Evolutionary conservation across 2,329 filamentous ascomycete genomes (phyloP).

Genomic region (Calonectria pseudoturangicola): DNA sequence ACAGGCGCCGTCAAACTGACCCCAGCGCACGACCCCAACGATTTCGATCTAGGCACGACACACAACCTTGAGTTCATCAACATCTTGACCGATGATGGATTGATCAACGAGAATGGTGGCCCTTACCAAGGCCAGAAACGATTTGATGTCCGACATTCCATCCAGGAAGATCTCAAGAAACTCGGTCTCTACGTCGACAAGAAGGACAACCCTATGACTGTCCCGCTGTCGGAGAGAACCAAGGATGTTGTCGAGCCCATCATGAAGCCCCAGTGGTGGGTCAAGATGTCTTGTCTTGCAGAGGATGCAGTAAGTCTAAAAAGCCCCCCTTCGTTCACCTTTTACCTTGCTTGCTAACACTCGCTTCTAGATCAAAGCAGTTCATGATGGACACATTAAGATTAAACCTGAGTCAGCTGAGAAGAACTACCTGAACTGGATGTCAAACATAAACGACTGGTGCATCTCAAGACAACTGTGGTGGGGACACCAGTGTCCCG

Average conservation of each 20-base stretch:
- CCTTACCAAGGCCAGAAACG: slow-evolving; percentile 90
- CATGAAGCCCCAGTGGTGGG: slow-evolving; percentile 99
- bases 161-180: slow-evolving; percentile 89
- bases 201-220: slow-evolving; percentile 95
- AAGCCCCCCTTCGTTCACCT: background rate
- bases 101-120: slow-evolving; percentile 90
- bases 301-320: slow-evolving; percentile 77
- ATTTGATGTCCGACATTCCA: slow-evolving; percentile 91
- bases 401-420: slow-evolving; percentile 89
- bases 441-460: slow-evolving; percentile 91
- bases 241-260: slow-evolving; percentile 97
- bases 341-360: background rate
- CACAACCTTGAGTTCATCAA: slow-evolving; percentile 95
- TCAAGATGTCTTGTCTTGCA: slow-evolving; percentile 90
- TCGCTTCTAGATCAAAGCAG: slow-evolving; percentile 71
- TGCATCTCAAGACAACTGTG: slow-evolving; percentile 95
- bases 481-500: slow-evolving; percentile 97
- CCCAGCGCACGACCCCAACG: slow-evolving; percentile 95
- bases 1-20: slow-evolving; percentile 98
- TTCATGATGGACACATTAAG: slow-evolving; percentile 87
- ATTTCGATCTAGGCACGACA: slow-evolving; percentile 89
- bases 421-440: slow-evolving; percentile 91
- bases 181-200: slow-evolving; percentile 93
- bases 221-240: slow-evolving; percentile 90
- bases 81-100: slow-evolving; percentile 93